phyloP scores from a whole-genome alignment of 306 rosid species.

The Trifolium repens region DNA sequence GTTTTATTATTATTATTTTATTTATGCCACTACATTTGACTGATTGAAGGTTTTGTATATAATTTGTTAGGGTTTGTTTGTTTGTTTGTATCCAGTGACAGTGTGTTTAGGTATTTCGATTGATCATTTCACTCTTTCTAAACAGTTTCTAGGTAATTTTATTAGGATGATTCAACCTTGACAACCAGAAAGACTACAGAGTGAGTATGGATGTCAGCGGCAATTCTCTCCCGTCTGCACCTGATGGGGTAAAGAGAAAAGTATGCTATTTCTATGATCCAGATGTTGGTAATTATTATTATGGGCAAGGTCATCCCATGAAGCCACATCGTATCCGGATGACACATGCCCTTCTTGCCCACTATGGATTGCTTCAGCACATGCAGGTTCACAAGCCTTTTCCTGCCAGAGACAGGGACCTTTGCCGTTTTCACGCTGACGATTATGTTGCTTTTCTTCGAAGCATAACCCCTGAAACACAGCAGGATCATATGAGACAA shows the following conservation, averaged over 20 bases:
- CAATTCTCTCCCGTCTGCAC: constrained; percentile 78
- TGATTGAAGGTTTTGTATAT: background rate
- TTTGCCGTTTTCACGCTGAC: constrained; percentile 87
- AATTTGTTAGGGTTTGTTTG: background rate
- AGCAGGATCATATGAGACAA: constrained; percentile 88
- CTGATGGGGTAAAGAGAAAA: constrained; percentile 83
- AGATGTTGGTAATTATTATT: constrained; percentile 86
- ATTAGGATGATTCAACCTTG: constrained; percentile 36
- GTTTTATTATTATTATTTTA: background rate
- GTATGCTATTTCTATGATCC: constrained; percentile 88
- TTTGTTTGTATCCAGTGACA: no score
- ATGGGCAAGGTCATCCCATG: constrained; percentile 97
- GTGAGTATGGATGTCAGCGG: constrained; percentile 19
- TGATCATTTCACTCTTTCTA: background rate
- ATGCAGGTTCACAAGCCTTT: constrained; percentile 90
- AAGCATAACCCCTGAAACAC: constrained; percentile 80
- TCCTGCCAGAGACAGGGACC: constrained; percentile 87
- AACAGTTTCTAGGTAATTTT: background rate
- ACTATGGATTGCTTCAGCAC: constrained; percentile 83
- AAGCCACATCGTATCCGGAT: constrained; percentile 88
- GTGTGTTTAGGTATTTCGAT: no score
- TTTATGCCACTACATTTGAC: no score
- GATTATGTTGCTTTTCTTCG: constrained; percentile 84
- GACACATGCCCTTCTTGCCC: constrained; percentile 92
- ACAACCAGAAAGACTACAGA: constrained; percentile 22